Evolutionary conservation across 179 eudicot species (phyloP), one percentile per base, ranked within the genome.

Genomic region (Carnegiea gigantea): DNA sequence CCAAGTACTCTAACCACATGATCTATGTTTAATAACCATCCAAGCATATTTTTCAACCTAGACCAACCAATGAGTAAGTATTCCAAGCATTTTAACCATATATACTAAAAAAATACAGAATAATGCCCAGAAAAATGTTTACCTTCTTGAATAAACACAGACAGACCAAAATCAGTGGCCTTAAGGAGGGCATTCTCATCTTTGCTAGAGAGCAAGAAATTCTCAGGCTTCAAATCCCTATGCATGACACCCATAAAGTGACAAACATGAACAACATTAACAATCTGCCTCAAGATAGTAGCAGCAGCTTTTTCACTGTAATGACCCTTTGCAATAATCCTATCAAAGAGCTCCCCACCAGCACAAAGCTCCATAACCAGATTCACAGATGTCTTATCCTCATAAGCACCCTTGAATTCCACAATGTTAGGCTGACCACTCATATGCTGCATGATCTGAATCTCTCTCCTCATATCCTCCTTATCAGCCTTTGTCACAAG

Each of bases 241-340:
- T 88, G 90, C 88, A 88, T 88, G 8, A 88, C 90, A 71, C 90
- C 90, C 90, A 88, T 86, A 70, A 86, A 88, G 24, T 88, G 90
- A 75, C 90, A 88, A 23, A 88, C 90, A 88, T 88, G 88, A 76
- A 88, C 90, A 78, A 88, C 90, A 86, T 88, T 88, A 64, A 86
- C 88, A 82, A 86, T 88, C 86, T 88, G 90, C 38, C 89, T 84
- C 18, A 88, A 49, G 1, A 88, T 80, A 57, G 70, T 82, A 11
- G 90, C 90, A 48, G 90, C 90, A 71, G 88, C 90, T 46, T 86
- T 86, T 40, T 88, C 90, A 82, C 90, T 88, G 36, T 84, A 88
- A 86, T 88, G 85, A 2, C 90, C 90, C 26, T 88, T 88, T 2
- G 90, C 90, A 78, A 88, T 88, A 6, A 88, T 88, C 85, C 90